Conservation (phyloP, 2,329 filamentous ascomycete genomes). For the Penicillium polonicum region DNA sequence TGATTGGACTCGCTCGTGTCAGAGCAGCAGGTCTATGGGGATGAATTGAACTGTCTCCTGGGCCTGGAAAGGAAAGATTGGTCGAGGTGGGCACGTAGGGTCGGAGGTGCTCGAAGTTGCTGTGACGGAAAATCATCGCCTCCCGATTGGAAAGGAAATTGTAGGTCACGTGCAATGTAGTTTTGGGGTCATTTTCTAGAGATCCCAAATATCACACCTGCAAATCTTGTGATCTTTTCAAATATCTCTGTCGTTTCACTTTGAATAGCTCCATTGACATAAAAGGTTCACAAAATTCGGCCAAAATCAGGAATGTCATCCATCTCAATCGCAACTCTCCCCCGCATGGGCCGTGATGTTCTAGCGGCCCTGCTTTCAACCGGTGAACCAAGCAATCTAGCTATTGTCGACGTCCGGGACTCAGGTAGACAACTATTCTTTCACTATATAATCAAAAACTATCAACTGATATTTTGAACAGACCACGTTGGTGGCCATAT, state of each 20-base stretch:
- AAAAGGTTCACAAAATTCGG: neutral
- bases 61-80: neutral
- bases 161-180: conserved; percentile 24
- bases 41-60: neutral
- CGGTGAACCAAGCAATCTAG: conserved; percentile 52
- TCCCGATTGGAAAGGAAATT: conserved; percentile 23
- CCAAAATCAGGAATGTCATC: conserved; percentile 43
- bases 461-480: conserved; percentile 33
- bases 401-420: conserved; percentile 87
- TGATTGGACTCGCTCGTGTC: conserved; percentile 5
- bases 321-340: conserved; percentile 61
- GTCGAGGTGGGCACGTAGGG: conserved; percentile 3
- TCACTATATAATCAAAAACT: neutral
- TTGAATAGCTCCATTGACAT: neutral
- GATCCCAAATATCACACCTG: neutral
- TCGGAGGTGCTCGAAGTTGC: conserved; percentile 7
- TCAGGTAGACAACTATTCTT: conserved; percentile 53
- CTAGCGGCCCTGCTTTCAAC: conserved; percentile 64
- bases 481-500: conserved; percentile 94
- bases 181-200: conserved; percentile 1
- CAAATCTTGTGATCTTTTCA: conserved; percentile 5
- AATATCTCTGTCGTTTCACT: neutral
- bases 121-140: conserved; percentile 17
- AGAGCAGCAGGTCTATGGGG: conserved; percentile 4
- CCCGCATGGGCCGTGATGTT: conserved; percentile 66